Conservation (phyloP, 352 stramenopile species). For the Globisporangium cylindrosporum region DNA sequence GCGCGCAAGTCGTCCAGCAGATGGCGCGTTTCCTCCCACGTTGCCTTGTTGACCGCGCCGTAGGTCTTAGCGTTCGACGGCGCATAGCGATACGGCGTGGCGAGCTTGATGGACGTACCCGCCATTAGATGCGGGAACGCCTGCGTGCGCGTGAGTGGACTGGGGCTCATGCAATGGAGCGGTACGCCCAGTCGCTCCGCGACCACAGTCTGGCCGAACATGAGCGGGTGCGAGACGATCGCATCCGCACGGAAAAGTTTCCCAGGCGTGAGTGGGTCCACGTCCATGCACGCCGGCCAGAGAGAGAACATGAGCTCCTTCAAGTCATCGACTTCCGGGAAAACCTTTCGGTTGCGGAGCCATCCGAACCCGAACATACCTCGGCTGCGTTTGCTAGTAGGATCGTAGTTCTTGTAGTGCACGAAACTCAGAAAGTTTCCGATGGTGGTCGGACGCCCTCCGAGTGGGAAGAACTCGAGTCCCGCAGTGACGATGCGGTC, state of each 20-base stretch:
- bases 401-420: slow-evolving; percentile 21
- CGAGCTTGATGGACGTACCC: slow-evolving; percentile 24
- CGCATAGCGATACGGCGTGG: slow-evolving; percentile 42
- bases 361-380: slow-evolving; percentile 18
- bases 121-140: slow-evolving; percentile 54
- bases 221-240: slow-evolving; percentile 64
- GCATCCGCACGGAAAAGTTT: slow-evolving; percentile 59
- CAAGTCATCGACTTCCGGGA: slow-evolving; percentile 46
- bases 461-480: slow-evolving; percentile 74
- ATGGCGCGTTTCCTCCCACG: slow-evolving; percentile 46
- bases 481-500: slow-evolving; percentile 53
- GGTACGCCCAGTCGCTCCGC: slow-evolving; percentile 70
- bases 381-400: not conserved
- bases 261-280: slow-evolving; percentile 37
- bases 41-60: slow-evolving; percentile 40
- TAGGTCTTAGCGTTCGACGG: slow-evolving; percentile 50
- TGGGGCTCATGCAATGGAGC: slow-evolving; percentile 60
- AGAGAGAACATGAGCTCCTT: slow-evolving; percentile 55
- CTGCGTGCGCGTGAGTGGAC: slow-evolving; percentile 47
- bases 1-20: slow-evolving; percentile 57
- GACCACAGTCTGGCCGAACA: slow-evolving; percentile 60
- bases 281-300: slow-evolving; percentile 51
- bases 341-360: slow-evolving; percentile 36
- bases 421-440: slow-evolving; percentile 46
- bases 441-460: slow-evolving; percentile 42